These are phyloP conservation scores for Syncephalastrum sp. DNA, from an alignment of 371 early-diverging fungal genomes.

Conservation along the genomic window DNA sequence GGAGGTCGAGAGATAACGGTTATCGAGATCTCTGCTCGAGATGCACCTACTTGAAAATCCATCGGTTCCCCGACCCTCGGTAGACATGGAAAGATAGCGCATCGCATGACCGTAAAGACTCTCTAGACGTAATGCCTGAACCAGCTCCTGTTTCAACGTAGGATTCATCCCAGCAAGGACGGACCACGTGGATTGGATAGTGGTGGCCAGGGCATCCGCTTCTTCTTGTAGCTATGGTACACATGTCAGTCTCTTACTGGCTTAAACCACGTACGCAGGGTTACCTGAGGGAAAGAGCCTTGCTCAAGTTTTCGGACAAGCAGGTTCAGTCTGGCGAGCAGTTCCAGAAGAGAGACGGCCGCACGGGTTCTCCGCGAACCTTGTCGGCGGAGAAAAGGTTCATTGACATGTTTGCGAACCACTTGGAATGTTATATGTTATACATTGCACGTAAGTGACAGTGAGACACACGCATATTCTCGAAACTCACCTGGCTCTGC, in stretches of 20 bases:
- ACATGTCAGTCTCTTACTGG: not conserved
- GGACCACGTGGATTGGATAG: not conserved
- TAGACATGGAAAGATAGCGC: not conserved
- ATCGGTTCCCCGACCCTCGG: not conserved
- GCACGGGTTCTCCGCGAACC: conserved; percentile 14
- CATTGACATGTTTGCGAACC: conserved; percentile 18
- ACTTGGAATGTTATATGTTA: not conserved
- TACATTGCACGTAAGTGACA: too few species aligned
- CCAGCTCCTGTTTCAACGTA: too few species aligned
- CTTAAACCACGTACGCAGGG: not conserved
- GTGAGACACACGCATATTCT: not conserved
- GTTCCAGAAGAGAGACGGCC: conserved; percentile 15
- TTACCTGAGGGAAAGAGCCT: not conserved
- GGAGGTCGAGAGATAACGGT: not conserved
- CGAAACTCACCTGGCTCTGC: conserved; percentile 8
- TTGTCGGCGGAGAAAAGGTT: conserved; percentile 19
- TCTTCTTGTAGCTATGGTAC: not conserved
- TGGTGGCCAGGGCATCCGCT: not conserved
- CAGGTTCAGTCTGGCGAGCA: conserved; percentile 11
- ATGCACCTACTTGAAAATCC: not conserved
- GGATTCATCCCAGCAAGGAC: too few species aligned
- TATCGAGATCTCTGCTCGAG: not conserved
- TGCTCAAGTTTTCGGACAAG: not conserved
- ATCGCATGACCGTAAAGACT: too few species aligned
- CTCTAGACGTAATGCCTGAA: too few species aligned